Conservation (phyloP, 148 eudicot species). For the Gaultheria prostrata region DNA sequence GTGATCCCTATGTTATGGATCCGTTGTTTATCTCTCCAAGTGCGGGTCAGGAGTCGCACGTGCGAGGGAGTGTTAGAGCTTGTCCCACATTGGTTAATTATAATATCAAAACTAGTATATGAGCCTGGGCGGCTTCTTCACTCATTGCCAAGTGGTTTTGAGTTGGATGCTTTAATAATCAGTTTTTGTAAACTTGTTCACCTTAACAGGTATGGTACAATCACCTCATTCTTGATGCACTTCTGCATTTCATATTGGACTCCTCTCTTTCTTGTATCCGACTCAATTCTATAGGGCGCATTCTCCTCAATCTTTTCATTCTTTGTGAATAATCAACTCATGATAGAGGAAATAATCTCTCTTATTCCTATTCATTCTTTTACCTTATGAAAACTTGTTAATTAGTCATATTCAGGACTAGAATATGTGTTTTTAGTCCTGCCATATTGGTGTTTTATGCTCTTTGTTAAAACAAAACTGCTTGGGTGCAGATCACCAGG, state of each 20-base stretch:
- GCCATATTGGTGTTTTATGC: background rate
- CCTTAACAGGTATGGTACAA: background rate
- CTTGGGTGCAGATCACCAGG: constrained; percentile 60
- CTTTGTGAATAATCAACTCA: background rate
- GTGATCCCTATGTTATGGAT: too few relatives aligned
- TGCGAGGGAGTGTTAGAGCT: too few relatives aligned
- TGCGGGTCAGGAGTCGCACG: too few relatives aligned
- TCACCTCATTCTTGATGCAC: background rate
- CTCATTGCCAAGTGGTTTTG: too few relatives aligned
- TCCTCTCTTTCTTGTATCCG: background rate
- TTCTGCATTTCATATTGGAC: background rate
- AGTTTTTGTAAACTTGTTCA: background rate
- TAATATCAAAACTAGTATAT: too few relatives aligned
- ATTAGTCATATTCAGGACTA: background rate
- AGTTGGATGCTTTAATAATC: too few relatives aligned
- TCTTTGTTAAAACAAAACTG: constrained; percentile 16
- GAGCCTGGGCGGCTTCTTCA: too few relatives aligned
- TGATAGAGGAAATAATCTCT: background rate
- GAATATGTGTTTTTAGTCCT: background rate
- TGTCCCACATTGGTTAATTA: too few relatives aligned
- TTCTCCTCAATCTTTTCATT: background rate
- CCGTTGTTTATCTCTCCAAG: too few relatives aligned
- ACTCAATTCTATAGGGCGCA: background rate
- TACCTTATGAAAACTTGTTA: background rate
- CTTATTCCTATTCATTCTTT: background rate